Evolutionary conservation across 352 stramenopile genomes (phyloP), one percentile per base, ranked within the genome.

Genomic region (Phytophthora chlamydospora): DNA sequence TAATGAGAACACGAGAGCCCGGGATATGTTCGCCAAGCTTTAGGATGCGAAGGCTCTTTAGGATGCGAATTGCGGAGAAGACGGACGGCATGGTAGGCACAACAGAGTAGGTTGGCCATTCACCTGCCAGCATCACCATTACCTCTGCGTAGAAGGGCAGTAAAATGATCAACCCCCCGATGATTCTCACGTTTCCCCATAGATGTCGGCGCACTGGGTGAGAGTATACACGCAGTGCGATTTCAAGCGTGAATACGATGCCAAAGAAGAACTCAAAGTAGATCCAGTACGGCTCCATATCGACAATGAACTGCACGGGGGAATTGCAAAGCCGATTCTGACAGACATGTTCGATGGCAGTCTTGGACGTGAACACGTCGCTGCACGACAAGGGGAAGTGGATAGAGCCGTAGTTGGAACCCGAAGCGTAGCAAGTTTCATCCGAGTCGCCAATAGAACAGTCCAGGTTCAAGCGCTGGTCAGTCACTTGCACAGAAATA

Each of bases 221-320:
- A 0, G 61, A 45, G 17, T 65, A 71, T 13, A 68, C 43, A 6
- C 71, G 73, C 10, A 85, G 27, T 0, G 62, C 32, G 17, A 78
- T 38, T 48, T 88, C 78, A 12, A 66, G 1, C 0, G 76, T 83
- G 58, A 88, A 88, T 31, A 67, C 49, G 9, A 71, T 55, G 1
- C 70, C 71, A 42, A 88, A 80, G 6, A 69, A 13, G 12, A 70
- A 68, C 46, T 88, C 78, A 6, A 82, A 52, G 61, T 83, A 85
- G 34, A 87, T 47, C 77, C 75, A 87, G 6, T 68, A 50, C 11
- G 67, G 61, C 46, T 81, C 74, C 72, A 88, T 85, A 48, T 85
- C 68, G 33, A 85, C 52, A 4, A 82, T 50, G 10, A 82, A 53
- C 14, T 66, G 62, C 10, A 75, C 36, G 2, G 59, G 56, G 3